Percentiles rank a stretch among this genome's conserved stretches.
Evolutionary conservation across 208 protist genomes (phyloP).

Genomic region (Vickermania ingenoplastis): DNA sequence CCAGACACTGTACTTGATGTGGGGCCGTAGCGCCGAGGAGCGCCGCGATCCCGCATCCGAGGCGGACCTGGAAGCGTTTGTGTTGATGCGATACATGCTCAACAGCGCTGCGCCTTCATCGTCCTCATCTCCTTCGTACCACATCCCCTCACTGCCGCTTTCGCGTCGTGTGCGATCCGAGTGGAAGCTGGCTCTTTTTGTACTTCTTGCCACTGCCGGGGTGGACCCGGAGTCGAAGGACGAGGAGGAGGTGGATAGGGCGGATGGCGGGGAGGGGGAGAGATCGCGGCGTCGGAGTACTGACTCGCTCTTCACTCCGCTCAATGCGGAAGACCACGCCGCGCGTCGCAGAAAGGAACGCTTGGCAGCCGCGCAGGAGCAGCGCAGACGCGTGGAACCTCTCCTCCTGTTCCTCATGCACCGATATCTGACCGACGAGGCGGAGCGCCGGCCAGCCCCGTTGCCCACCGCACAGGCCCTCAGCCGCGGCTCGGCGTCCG

Average conservation of each 20-base stretch:
- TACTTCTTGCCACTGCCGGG: background rate
- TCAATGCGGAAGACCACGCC: too few species aligned
- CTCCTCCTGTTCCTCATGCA: background rate
- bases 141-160: background rate
- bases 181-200: background rate
- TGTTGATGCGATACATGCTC: background rate
- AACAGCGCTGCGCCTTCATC: background rate
- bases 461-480: too few species aligned
- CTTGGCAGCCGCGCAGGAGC: background rate
- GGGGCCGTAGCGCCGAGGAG: background rate
- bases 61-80: background rate
- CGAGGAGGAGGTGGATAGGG: too few species aligned
- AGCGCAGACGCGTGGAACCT: background rate
- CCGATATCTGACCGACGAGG: background rate
- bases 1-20: background rate
- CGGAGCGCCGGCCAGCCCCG: too few species aligned
- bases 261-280: too few species aligned
- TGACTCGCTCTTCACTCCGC: too few species aligned
- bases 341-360: too few species aligned
- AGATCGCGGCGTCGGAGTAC: too few species aligned
- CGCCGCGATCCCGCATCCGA: background rate
- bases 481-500: too few species aligned
- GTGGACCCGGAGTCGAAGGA: background rate
- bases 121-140: background rate
- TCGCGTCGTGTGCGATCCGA: background rate